Evolutionary conservation across 306 rosid species (phyloP).

Genomic region (Carpinus viminea): DNA sequence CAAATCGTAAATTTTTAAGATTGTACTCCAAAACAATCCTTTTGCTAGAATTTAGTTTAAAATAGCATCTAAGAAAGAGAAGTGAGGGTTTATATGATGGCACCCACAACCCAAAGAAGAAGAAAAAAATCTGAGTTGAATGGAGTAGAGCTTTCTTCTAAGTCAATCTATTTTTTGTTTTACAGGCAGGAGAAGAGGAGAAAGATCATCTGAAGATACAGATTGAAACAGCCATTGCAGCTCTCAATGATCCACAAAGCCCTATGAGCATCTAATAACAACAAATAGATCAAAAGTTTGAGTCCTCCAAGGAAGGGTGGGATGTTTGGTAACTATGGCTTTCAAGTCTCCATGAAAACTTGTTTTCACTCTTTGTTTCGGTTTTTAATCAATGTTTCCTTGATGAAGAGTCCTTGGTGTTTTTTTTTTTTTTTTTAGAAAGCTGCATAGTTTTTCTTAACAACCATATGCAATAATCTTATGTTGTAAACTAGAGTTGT

Average conservation of each 20-base stretch:
- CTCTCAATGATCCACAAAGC: conserved; percentile 76
- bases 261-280: conserved; percentile 70
- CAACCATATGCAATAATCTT: neutral
- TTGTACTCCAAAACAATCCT: too few relatives aligned
- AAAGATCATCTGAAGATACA: conserved; percentile 60
- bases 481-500: neutral
- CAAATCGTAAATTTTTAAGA: too few relatives aligned
- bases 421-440: too few relatives aligned
- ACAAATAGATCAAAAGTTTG: neutral
- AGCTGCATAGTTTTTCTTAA: neutral
- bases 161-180: neutral
- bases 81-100: neutral
- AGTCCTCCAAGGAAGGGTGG: neutral
- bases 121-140: too few relatives aligned
- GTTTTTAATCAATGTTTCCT: neutral
- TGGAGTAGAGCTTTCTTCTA: neutral
- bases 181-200: conserved; percentile 87
- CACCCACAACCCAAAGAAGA: too few relatives aligned
- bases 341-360: neutral
- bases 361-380: neutral
- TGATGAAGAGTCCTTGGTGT: neutral
- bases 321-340: conserved; percentile 21
- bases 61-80: neutral
- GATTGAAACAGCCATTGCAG: conserved; percentile 72
- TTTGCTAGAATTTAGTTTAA: too few relatives aligned